Evolutionary conservation across 2,329 filamentous ascomycete species (phyloP).

Genomic region (Colletotrichum orchidophilum): DNA sequence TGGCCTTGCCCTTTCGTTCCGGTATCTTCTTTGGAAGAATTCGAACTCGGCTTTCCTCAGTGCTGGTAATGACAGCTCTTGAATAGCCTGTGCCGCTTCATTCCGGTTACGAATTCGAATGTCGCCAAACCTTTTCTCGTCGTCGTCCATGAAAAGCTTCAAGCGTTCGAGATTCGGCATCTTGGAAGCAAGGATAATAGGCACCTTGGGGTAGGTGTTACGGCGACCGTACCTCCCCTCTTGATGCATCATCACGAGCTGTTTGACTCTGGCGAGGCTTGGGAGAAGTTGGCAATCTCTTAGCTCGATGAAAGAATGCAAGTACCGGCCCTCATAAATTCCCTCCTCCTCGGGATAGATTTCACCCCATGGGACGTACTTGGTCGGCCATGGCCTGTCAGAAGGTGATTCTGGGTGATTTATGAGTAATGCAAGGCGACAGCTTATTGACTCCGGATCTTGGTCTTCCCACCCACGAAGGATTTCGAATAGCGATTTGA

Average conservation of each 20-base stretch:
- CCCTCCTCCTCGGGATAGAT: not conserved
- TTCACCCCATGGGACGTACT: not conserved
- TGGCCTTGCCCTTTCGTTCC: not conserved
- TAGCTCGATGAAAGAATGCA: not conserved
- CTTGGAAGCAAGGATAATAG: not conserved
- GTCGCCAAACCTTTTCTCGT: not conserved
- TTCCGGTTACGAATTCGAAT: not conserved
- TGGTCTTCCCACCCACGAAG: not conserved
- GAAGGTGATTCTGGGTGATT: conserved; percentile 1
- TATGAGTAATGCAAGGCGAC: not conserved
- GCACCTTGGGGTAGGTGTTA: not conserved
- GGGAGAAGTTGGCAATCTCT: not conserved
- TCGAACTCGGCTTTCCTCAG: not conserved
- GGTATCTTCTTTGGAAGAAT: not conserved
- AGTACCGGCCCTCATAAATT: not conserved
- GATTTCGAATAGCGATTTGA: not conserved
- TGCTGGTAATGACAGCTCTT: not conserved
- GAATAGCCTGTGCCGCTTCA: not conserved
- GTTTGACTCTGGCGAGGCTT: not conserved
- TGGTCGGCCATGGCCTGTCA: not conserved
- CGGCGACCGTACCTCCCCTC: not conserved
- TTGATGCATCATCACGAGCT: not conserved
- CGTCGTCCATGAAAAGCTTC: not conserved
- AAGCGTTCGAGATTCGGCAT: not conserved
- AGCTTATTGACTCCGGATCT: not conserved